Conservation (phyloP, 2,329 filamentous ascomycete species). For the Akanthomyces lecanii region DNA sequence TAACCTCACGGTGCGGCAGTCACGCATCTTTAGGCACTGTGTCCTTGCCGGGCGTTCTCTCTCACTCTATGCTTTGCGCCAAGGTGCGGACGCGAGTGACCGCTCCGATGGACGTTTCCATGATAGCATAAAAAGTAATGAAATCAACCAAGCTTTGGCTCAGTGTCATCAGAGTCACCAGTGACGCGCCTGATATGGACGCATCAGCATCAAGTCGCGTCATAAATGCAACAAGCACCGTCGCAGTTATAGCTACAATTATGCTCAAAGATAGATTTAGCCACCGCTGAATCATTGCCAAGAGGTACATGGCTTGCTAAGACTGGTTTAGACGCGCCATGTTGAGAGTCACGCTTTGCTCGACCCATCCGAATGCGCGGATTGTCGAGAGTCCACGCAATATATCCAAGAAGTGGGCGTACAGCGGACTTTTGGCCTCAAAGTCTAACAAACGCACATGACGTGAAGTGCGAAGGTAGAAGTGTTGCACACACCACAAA, state of each 20-base stretch:
- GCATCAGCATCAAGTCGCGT: slow-evolving; percentile 34
- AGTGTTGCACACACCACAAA: slow-evolving; percentile 37
- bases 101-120: slow-evolving; percentile 24
- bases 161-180: slow-evolving; percentile 35
- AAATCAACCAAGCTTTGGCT: slow-evolving; percentile 25
- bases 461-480: not conserved
- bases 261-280: slow-evolving; percentile 46
- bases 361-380: slow-evolving; percentile 51
- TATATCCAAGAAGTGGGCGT: slow-evolving; percentile 49
- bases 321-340: slow-evolving; percentile 46
- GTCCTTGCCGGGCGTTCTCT: slow-evolving; percentile 15
- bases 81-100: slow-evolving; percentile 21
- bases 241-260: slow-evolving; percentile 43
- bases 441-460: slow-evolving; percentile 41
- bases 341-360: slow-evolving; percentile 39
- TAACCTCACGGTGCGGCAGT: slow-evolving; percentile 20
- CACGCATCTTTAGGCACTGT: slow-evolving; percentile 18
- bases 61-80: slow-evolving; percentile 15
- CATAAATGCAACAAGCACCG: slow-evolving; percentile 42
- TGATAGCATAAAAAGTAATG: slow-evolving; percentile 24
- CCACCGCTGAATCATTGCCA: slow-evolving; percentile 55
- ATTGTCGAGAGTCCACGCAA: slow-evolving; percentile 50
- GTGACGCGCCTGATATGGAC: slow-evolving; percentile 33
- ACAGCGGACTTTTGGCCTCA: slow-evolving; percentile 34
- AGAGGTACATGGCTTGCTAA: slow-evolving; percentile 53